Base-by-base conservation (phyloP, 306 rosid species). In the Biancaea sappan region DNA sequence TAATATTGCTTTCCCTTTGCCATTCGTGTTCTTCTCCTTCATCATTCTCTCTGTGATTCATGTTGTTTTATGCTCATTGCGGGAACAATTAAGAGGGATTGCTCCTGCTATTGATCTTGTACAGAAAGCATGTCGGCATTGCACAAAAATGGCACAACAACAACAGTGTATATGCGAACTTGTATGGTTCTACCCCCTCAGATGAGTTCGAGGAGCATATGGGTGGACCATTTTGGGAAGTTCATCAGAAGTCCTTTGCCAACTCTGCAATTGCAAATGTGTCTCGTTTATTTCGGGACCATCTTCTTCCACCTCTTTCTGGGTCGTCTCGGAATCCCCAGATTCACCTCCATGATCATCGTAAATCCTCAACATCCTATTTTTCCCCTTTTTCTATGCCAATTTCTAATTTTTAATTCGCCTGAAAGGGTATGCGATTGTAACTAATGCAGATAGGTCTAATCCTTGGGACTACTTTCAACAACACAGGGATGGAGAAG, bases 301-400 rank as follows among this genome's bases (percentile, higher is more conserved):
- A 11, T 80, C 25, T n/a, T 57, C 18, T 31, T 73, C 8, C 79
- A 77, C 32, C 1, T 15, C 38, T 25, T 84, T 21, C 69, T 84
- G 6, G 8, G 75, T 47, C 83, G 75, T 40, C 1, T 84, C 14
- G 74, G 88, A 50, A 11, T 84, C 24, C 74, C 85, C 51, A 84
- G 44, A 38, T 80, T 84, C 69, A 69, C 88, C 63, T 84, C 85
- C 21, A 77, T 73, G 80, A 31, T 72, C 80, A 18, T 84, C 34
- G 85, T 84, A 77, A 84, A 75, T n/a, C 31, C 58, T 31, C 6
- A 0, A 8, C 57, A 19, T 15, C 24, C 15, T 65, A 10, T 41
- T 52, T 18, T 64, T 8, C 19, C 8, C 3, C 15, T 26, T 14
- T 44, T 6, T 32, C 21, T n/a, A 13, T 60, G 15, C 15, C 21